These are phyloP conservation scores for Aspergillus intermedius DNA, from an alignment of 2,329 filamentous ascomycete species.

Conservation along the genomic window DNA sequence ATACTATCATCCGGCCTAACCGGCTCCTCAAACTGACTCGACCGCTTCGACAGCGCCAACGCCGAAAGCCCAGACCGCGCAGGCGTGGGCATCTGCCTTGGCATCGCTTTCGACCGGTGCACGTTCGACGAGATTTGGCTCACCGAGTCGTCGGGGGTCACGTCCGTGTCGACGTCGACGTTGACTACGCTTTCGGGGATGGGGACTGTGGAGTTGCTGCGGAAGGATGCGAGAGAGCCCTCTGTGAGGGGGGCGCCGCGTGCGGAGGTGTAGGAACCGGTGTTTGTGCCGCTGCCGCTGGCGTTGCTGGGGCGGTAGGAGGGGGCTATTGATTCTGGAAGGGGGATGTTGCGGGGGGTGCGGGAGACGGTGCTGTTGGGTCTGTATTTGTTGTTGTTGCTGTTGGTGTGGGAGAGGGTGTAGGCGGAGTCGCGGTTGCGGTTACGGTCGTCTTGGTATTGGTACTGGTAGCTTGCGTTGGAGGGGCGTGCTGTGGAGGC, in stretches of 20 bases:
- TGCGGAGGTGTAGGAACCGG: constrained; percentile 14
- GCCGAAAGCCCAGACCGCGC: constrained; percentile 20
- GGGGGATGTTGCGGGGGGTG: constrained; percentile 30
- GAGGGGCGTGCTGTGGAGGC: constrained; percentile 32
- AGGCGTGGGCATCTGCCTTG: constrained; percentile 10
- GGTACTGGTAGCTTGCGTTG: constrained; percentile 17
- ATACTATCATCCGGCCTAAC: constrained; percentile 34
- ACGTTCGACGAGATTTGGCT: constrained; percentile 52
- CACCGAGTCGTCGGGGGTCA: constrained; percentile 75
- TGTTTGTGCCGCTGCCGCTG: constrained; percentile 10
- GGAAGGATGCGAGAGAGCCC: constrained; percentile 14
- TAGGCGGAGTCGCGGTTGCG: background rate
- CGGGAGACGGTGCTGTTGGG: constrained; percentile 24
- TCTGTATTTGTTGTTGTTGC: constrained; percentile 8
- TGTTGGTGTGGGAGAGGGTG: background rate
- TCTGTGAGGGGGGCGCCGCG: constrained; percentile 22
- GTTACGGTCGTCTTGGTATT: background rate
- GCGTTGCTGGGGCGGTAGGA: constrained; percentile 16
- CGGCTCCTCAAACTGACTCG: constrained; percentile 33
- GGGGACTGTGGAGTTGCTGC: constrained; percentile 16
- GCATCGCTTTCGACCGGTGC: background rate
- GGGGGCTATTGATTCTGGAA: constrained; percentile 22
- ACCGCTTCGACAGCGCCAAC: constrained; percentile 22
- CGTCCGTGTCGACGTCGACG: constrained; percentile 44
- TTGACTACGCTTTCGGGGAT: constrained; percentile 28